phyloP scores from a whole-genome alignment of 306 rosid species.

The Quercus agrifolia region DNA sequence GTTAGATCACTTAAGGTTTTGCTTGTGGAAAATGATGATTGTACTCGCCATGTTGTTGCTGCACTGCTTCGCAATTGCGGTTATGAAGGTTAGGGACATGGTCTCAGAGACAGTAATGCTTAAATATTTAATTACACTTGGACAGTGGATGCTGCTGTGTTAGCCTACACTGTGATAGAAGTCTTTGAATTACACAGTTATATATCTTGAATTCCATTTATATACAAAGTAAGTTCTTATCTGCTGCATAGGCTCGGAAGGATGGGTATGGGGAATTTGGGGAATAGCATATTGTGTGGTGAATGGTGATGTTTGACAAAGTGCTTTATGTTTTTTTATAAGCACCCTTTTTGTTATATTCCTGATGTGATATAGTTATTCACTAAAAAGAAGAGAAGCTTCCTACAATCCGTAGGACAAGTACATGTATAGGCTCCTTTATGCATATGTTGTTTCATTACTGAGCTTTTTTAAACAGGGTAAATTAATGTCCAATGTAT shows the following conservation, averaged over 20 bases:
- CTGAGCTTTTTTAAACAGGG: background rate
- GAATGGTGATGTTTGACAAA: background rate
- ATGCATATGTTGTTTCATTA: background rate
- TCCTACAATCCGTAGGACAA: background rate
- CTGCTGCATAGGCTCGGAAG: background rate
- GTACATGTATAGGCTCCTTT: background rate
- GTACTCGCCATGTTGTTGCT: conserved; percentile 80
- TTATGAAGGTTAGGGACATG: conserved; percentile 59
- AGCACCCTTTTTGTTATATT: too few relatives aligned
- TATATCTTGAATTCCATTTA: background rate
- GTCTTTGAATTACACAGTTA: background rate
- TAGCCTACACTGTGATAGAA: background rate
- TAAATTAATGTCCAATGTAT: background rate
- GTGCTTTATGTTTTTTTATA: background rate
- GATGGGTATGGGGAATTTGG: background rate
- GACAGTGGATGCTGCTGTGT: background rate
- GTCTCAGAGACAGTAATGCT: too few relatives aligned
- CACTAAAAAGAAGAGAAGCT: background rate
- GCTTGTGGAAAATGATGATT: conserved; percentile 85
- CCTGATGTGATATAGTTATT: too few relatives aligned
- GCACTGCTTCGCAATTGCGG: conserved; percentile 95
- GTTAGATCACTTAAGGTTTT: conserved; percentile 79
- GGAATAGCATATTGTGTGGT: background rate
- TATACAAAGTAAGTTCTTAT: background rate
- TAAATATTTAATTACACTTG: too few relatives aligned